Conservation (phyloP, 2,329 filamentous ascomycete genomes). For the Aureobasidium sp. region DNA sequence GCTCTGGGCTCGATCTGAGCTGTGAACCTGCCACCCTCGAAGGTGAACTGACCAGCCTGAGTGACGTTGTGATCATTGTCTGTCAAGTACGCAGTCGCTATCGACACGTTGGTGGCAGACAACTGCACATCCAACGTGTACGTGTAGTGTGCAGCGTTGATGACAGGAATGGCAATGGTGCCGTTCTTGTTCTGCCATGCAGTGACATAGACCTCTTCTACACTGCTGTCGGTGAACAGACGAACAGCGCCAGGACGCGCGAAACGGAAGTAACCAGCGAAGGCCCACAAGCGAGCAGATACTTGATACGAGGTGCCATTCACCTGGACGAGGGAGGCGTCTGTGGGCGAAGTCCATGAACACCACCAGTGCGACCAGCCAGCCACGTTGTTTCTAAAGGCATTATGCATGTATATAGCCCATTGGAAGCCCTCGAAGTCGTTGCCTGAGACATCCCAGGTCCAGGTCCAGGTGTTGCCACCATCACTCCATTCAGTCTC, state of each 20-base stretch:
- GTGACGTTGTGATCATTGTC: constrained; percentile 20
- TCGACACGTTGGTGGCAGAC: constrained; percentile 9
- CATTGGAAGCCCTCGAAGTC: constrained; percentile 21
- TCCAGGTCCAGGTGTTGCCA: constrained; percentile 13
- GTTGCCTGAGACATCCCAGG: constrained; percentile 18
- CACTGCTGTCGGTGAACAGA: constrained; percentile 15
- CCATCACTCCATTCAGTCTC: constrained; percentile 20
- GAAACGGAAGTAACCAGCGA: constrained; percentile 21
- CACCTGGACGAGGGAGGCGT: constrained; percentile 17
- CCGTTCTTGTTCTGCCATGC: constrained; percentile 20
- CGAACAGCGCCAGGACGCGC: constrained; percentile 19
- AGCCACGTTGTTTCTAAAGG: constrained; percentile 16
- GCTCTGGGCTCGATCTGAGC: constrained; percentile 18
- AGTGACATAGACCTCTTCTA: constrained; percentile 19
- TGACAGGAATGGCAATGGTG: constrained; percentile 19
- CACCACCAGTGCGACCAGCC: constrained; percentile 20
- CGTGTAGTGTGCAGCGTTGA: constrained; percentile 20
- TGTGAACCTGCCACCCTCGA: constrained; percentile 12
- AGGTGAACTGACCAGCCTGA: background rate
- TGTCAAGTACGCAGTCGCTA: constrained; percentile 18
- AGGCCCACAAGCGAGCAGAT: constrained; percentile 20
- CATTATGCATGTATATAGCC: constrained; percentile 23
- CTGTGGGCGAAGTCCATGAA: background rate
- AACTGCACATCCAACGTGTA: constrained; percentile 17
- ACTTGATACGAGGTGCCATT: constrained; percentile 17